Base-by-base conservation (phyloP, 2,329 filamentous ascomycete species). In the Nothomitra cinnamomea region DNA sequence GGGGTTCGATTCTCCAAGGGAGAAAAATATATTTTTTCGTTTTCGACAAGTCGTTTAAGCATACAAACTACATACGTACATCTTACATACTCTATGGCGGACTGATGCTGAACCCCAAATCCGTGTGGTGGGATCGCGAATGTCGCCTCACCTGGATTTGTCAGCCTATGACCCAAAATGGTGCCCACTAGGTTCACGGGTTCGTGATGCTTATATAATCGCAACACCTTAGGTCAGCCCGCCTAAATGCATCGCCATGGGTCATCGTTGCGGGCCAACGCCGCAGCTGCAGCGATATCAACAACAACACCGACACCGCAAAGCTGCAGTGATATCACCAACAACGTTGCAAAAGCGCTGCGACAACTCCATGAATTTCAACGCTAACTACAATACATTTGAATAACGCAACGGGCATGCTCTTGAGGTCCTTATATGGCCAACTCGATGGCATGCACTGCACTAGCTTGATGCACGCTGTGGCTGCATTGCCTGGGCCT, bases 1-100 rank as follows among this genome's bases (percentile, higher is more conserved):
- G 61, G 62, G 62, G 62, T 64, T 64, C 62, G 60, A 64, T 63
- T 64, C 60, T 61, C 61, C 61, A 59, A 63, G 60, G 59, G 60
- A 63, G 60, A 62, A 60, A 28, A 10, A 32, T 32, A 32, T 32
- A 32, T 32, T 32, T 32, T 32, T 32, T 32, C 28, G 28, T 32
- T 32, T 32, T 32, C 28, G 28, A 32, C 28, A 32, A 32, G 28
- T 32, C 28, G 28, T 10, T 32, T 32, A 10, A 4, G 28, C 28
- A 32, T 32, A 32, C 28, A 32, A 10, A 32, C 28, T 32, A 32
- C 28, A 32, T 32, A 32, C 28, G 10, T 32, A 32, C 28, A 32
- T 32, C 4, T 10, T 32, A 32, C 28, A 32, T 32, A 32, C 28
- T 32, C 28, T 32, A 32, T 32, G 28, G 28, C 28, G 28, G 28